phyloP scores from a whole-genome alignment of 108 stramenopile species.

The Cyclostephanos invisitatus region DNA sequence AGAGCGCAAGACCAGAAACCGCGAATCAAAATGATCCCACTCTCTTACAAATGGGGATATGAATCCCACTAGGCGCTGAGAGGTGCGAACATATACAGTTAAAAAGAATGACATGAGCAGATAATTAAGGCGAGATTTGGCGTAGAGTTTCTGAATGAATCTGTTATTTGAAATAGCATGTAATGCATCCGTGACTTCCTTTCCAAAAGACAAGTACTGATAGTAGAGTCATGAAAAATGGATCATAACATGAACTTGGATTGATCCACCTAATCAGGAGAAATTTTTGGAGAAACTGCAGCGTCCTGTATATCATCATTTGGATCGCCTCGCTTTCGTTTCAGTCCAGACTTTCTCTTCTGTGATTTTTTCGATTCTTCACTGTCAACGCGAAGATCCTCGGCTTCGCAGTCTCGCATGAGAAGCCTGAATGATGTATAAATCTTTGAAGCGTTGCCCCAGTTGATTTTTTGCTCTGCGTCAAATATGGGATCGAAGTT shows the following conservation, averaged over 20 bases:
- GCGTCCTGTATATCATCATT: background rate
- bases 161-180: background rate
- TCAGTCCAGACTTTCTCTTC: constrained; percentile 13
- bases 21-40: constrained; percentile 5
- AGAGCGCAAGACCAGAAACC: constrained; percentile 19
- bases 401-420: constrained; percentile 25
- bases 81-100: background rate
- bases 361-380: constrained; percentile 17
- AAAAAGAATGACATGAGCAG: background rate
- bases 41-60: background rate
- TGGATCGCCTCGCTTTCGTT: constrained; percentile 23
- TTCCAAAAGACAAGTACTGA: background rate
- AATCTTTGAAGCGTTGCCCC: constrained; percentile 33
- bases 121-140: background rate
- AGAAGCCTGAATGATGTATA: constrained; percentile 29
- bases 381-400: constrained; percentile 18
- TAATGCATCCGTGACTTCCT: background rate
- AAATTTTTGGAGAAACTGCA: constrained; percentile 11
- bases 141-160: background rate
- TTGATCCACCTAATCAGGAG: constrained; percentile 1
- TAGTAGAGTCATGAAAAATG: background rate
- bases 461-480: constrained; percentile 24
- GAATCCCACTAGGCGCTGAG: background rate
- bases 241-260: background rate
- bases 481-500: constrained; percentile 24